Base-by-base conservation (phyloP, 148 eudicot species). In the Vaccinium myrtillus region DNA sequence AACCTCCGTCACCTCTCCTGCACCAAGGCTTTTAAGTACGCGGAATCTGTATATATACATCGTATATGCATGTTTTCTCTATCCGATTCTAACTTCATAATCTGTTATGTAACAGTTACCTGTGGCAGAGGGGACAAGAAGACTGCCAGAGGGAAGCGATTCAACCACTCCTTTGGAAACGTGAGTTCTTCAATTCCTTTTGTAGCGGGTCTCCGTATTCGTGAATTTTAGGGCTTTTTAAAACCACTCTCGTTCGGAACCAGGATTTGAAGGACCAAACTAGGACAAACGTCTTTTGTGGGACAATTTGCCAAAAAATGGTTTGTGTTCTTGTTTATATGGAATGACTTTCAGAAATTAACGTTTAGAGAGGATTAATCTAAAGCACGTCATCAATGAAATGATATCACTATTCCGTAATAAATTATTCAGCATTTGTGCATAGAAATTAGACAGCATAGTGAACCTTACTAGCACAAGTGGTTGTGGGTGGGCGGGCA, bases 121-220 rank as follows among this genome's bases (percentile, higher is more conserved):
- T 93, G 93, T 63, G 95, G 95, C 53, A 89, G 92, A 88, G 94
- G 93, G 36, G 95, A 93, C 83, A 88, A 83, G 91, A 93, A 93
- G 91, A 93, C 95, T 30, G 94, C 95, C 51, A 91, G 86, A 84
- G 94, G 95, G 80, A 93, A 93, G 83, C 92, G 95, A 25, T 90
- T 90, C 78, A 90, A 84, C 82, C 92, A 87, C 84, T 91, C 95
- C 79, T 91, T 91, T 58, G 95, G 95, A 83, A 93, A 91, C 85
- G 95, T 91, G 25, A 86, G 95, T 89, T 75, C 18, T 74, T 80
- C 86, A 32, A 32, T 49, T 51, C 50, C 27, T 30, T 55, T 55
- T 4, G 21, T 27, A 23, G 65, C 1, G 54, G 79, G 54, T 82
- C 70, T 54, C n/a, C 70, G 39, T 15, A 16, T 56, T 6, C 54